Base-by-base conservation (phyloP, 768 basidiomycete genomes). In the Crucibulum laeve region DNA sequence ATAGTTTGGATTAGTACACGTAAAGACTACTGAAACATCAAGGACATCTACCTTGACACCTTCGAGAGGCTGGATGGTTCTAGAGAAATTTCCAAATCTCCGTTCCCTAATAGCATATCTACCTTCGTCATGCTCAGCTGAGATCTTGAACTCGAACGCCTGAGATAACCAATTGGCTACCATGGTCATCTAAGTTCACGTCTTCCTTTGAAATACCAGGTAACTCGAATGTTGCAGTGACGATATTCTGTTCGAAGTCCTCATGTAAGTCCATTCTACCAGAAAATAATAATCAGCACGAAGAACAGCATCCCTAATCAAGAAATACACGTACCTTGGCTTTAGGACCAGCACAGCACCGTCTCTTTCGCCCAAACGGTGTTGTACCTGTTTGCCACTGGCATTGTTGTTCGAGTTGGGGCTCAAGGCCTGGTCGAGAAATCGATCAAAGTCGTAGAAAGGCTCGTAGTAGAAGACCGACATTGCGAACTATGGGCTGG, bases 171-270 rank as follows among this genome's bases (percentile, higher is more conserved):
- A 82, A 65, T 4, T 68, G 63, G 48, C 71, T 69, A 45, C 75
- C 65, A 45, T 69, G 66, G 15, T 79, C 55, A 48, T 77, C 76
- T 43, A 82, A 72, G 40, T 59, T 57, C 26, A 82, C 64, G 46
- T 80, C 63, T 24, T 77, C 69, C 28, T 71, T 70, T 48, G 63
- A 64, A 37, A 82, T 19, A 18, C 79, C 78, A 1, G 79, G 79
- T 3, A 82, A 59, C 49, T 82, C 79, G 51, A 81, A 78, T 3
- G 67, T 59, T 25, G 77, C 80, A 4, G 72, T 77, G 25, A 80
- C 71, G 8, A 62, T 59, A 53, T 77, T 76, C 25, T 47, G 57
- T 15, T 69, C 64, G 0, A 53, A 19, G 49, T 77, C 58, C 47
- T 80, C 78, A 49, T 75, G 70, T 4, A 80, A 54, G 49, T 80